A percentile compares a stretch with the other conserved stretches of the same genome.
These are phyloP conservation scores for Quercus variabilis DNA, from an alignment of 306 rosid species.

Conservation along the genomic window DNA sequence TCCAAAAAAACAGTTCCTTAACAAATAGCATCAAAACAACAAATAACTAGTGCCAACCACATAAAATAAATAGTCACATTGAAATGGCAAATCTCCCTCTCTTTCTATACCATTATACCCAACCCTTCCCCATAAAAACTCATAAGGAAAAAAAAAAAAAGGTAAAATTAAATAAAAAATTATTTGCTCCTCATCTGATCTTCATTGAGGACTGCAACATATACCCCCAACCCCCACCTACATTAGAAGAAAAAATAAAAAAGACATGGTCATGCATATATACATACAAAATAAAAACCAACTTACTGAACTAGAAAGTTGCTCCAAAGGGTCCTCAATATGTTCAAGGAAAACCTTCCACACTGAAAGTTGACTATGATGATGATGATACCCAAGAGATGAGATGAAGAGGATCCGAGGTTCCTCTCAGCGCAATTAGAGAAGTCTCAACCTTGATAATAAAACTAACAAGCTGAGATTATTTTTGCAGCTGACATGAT, in stretches of 20 bases:
- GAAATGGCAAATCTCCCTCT: constrained; percentile 37
- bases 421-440: constrained; percentile 92
- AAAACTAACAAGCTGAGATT: constrained; percentile 59
- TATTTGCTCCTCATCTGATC: constrained; percentile 33
- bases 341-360: constrained; percentile 14
- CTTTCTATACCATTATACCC: constrained; percentile 47
- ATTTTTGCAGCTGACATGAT: constrained; percentile 91
- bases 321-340: constrained; percentile 19
- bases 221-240: constrained; percentile 35
- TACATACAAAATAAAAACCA: constrained; percentile 40
- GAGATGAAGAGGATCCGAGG: constrained; percentile 95
- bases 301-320: constrained; percentile 36
- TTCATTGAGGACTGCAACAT: constrained; percentile 31
- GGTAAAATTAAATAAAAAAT: constrained; percentile 31
- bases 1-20: neutral
- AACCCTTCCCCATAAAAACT: constrained; percentile 20
- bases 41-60: constrained; percentile 24
- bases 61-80: constrained; percentile 22
- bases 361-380: constrained; percentile 8
- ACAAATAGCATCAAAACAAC: neutral
- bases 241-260: constrained; percentile 16
- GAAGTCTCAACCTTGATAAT: constrained; percentile 59
- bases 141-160: neutral
- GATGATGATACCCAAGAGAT: constrained; percentile 6
- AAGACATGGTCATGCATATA: constrained; percentile 46